Evolutionary conservation across 2,329 filamentous ascomycete species (phyloP), one percentile per base, ranked within the genome.

Genomic region (Pseudocercospora macadamiae): DNA sequence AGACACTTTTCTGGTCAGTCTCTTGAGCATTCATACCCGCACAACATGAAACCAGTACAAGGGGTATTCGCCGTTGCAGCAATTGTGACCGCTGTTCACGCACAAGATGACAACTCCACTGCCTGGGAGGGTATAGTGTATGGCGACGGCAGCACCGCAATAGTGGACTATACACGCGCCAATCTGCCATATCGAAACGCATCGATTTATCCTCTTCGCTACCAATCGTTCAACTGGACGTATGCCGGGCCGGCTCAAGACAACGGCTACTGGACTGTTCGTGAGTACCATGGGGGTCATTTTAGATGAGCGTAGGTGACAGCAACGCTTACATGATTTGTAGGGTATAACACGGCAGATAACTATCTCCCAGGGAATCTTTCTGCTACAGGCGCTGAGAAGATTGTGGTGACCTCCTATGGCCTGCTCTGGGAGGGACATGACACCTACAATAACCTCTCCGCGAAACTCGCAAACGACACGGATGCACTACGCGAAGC

Each of bases 401-500:
- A 55, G 28, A 39, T 12, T 2, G 52, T 55, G 1, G 52, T 55
- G 3, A 55, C 39, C 1, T 32, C 37, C 16, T 55, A 55, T 7
- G 18, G 18, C 1, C n/a, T 55, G 16, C 12, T 16, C 34, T 55
- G 52, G 52, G 8, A 30, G 23, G 42, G 52, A 2, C 6, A 55
- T 1, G 37, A 55, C 4, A 23, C 5, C 2, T 55, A 48, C 18
- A 19, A 44, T 1, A 48, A 55, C 14, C 21, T 55, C 3, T 55
- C 52, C 4, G 52, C 52, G 10, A 55, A 55, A 23, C 45, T 55
- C 12, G 39, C 37, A 19, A 55, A 55, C 14, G 52, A 55, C 30
- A 37, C 52, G 3, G 52, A 55, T 25, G 39, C 19, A 28, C 28
- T 55, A 21, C 37, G 37, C 5, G 52, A n/a, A 21, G 52, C 52